A percentile compares a stretch with the other conserved stretches of the same genome.
Conservation (phyloP, 2,329 filamentous ascomycete genomes). For the Botrytis fabae region DNA sequence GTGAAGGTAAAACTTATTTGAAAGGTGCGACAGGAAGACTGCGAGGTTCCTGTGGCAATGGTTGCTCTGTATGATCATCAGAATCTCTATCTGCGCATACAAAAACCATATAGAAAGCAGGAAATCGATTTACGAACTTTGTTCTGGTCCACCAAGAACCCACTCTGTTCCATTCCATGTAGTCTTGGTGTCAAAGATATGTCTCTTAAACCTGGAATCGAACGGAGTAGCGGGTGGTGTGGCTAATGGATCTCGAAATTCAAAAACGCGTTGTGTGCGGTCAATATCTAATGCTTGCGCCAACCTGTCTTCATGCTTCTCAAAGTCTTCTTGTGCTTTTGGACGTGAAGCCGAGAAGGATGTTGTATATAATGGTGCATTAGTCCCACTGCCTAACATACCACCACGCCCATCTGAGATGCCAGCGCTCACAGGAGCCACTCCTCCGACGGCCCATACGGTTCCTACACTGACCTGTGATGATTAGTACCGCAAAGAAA, state of each 20-base stretch:
- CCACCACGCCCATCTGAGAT: constrained; percentile 64
- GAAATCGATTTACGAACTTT: constrained; percentile 28
- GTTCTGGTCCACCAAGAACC: constrained; percentile 33
- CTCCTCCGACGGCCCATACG: constrained; percentile 77
- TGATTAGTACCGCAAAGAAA: constrained; percentile 24
- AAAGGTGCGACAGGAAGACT: constrained; percentile 72
- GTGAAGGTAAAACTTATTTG: constrained; percentile 54
- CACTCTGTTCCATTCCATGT: constrained; percentile 41
- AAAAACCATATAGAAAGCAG: constrained; percentile 6
- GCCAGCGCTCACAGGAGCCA: constrained; percentile 55
- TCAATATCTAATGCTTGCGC: constrained; percentile 82
- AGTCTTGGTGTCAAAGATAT: constrained; percentile 34
- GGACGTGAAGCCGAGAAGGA: constrained; percentile 47
- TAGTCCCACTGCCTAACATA: constrained; percentile 68
- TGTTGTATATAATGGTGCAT: constrained; percentile 65
- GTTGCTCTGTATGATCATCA: constrained; percentile 31
- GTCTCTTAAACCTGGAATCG: constrained; percentile 32
- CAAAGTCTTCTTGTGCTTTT: constrained; percentile 58
- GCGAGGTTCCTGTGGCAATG: constrained; percentile 41
- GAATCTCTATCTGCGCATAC: background rate
- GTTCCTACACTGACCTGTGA: constrained; percentile 63
- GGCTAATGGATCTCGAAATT: constrained; percentile 45
- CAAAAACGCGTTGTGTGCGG: constrained; percentile 64
- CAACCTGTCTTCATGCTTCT: constrained; percentile 71
- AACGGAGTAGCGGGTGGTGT: constrained; percentile 34